Evolutionary conservation across 352 stramenopile species (phyloP).

Genomic region (Phytophthora pistaciae): DNA sequence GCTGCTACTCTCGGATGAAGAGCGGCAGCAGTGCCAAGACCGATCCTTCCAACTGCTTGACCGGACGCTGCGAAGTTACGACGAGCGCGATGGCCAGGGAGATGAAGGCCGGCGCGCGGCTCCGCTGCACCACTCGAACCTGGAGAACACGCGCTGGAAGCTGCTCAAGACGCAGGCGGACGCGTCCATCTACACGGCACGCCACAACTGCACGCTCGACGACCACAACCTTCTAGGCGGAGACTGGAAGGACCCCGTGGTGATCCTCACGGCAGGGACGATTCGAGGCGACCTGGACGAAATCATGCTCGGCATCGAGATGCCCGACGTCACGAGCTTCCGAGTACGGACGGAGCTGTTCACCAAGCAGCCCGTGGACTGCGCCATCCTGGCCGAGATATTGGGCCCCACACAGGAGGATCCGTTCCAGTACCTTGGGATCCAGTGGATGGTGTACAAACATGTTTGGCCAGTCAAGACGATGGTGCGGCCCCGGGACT

Average conservation of each 20-base stretch:
- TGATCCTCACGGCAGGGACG: conserved; percentile 22
- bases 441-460: conserved; percentile 39
- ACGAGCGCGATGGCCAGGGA: conserved; percentile 22
- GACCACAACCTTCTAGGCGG: conserved; percentile 32
- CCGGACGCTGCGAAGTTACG: conserved; percentile 34
- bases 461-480: conserved; percentile 26
- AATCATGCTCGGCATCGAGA: conserved; percentile 32
- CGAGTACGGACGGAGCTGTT: conserved; percentile 23
- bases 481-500: conserved; percentile 40
- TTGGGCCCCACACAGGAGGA: conserved; percentile 28
- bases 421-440: conserved; percentile 41
- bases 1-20: conserved; percentile 17
- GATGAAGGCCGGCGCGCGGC: background rate
- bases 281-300: conserved; percentile 30
- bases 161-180: conserved; percentile 32
- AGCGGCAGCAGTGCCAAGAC: conserved; percentile 29
- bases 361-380: conserved; percentile 19
- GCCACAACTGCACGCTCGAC: conserved; percentile 5
- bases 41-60: conserved; percentile 34
- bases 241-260: conserved; percentile 30
- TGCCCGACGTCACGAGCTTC: conserved; percentile 8
- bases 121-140: conserved; percentile 25
- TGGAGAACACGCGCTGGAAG: conserved; percentile 34
- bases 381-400: conserved; percentile 33
- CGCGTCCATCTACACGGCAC: conserved; percentile 30